These are phyloP conservation scores for Lactarius pseudohatsudake DNA, from an alignment of 768 basidiomycete genomes.

Conservation along the genomic window DNA sequence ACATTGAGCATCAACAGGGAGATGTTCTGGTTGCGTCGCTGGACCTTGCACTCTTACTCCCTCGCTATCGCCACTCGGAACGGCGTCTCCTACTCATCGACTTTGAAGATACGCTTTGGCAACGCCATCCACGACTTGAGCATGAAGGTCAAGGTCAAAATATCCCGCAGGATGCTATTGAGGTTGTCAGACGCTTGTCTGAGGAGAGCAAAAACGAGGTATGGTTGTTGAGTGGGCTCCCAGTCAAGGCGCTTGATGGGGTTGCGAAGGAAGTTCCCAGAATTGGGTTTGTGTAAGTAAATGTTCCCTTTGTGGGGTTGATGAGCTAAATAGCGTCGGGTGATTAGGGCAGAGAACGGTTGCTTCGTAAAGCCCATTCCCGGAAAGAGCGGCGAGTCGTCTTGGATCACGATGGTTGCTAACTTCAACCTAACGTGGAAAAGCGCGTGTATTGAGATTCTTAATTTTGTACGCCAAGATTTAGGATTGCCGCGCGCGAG, in stretches of 20 bases:
- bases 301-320: slow-evolving; percentile 14
- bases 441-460: slow-evolving; percentile 72
- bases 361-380: slow-evolving; percentile 71
- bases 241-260: slow-evolving; percentile 61
- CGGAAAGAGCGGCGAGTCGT: slow-evolving; percentile 34
- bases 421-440: slow-evolving; percentile 84
- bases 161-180: slow-evolving; percentile 40
- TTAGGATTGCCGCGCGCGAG: not conserved
- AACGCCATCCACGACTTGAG: slow-evolving; percentile 48
- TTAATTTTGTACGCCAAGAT: slow-evolving; percentile 68
- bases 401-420: slow-evolving; percentile 81
- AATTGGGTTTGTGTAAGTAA: slow-evolving; percentile 71
- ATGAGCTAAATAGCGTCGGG: slow-evolving; percentile 8
- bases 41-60: slow-evolving; percentile 53
- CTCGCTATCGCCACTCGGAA: slow-evolving; percentile 63
- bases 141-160: slow-evolving; percentile 14
- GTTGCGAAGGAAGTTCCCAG: slow-evolving; percentile 60
- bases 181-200: slow-evolving; percentile 55
- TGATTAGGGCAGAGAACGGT: slow-evolving; percentile 75
- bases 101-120: slow-evolving; percentile 81
- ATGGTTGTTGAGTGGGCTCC: slow-evolving; percentile 78
- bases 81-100: slow-evolving; percentile 71
- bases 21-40: slow-evolving; percentile 43
- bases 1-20: slow-evolving; percentile 60
- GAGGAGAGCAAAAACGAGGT: slow-evolving; percentile 72